These are phyloP conservation scores for Euryodendron excelsum DNA, from an alignment of 148 eudicot species.

Conservation along the genomic window DNA sequence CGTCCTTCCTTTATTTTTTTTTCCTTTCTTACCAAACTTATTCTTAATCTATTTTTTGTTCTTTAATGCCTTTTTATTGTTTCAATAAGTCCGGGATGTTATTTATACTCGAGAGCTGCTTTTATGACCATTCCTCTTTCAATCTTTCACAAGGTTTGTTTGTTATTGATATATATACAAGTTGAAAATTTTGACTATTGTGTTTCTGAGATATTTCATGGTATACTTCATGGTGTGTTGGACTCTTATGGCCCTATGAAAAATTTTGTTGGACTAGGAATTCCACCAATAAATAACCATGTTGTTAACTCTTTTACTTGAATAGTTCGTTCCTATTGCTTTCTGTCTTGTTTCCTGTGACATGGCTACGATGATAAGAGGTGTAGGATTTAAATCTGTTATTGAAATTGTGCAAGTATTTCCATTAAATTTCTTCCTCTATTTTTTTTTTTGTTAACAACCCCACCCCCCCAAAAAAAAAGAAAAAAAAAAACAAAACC, in stretches of 20 bases:
- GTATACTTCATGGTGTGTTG: background rate
- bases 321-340: background rate
- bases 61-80: background rate
- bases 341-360: background rate
- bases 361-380: background rate
- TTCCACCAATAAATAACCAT: background rate
- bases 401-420: background rate
- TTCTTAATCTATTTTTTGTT: background rate
- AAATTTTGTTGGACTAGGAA: background rate
- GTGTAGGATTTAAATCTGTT: background rate
- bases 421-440: background rate
- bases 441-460: too few relatives aligned
- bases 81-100: background rate
- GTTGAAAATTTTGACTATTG: background rate
- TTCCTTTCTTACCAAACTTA: background rate
- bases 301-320: background rate
- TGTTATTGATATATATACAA: background rate
- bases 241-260: background rate
- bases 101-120: background rate
- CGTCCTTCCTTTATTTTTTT: background rate
- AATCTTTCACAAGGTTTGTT: background rate
- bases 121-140: background rate
- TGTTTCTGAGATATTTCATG: background rate
- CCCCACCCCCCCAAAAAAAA: too few relatives aligned
- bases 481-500: too few relatives aligned